Base-by-base conservation (phyloP, 2,329 filamentous ascomycete species). In the Stachybotrys elegans region DNA sequence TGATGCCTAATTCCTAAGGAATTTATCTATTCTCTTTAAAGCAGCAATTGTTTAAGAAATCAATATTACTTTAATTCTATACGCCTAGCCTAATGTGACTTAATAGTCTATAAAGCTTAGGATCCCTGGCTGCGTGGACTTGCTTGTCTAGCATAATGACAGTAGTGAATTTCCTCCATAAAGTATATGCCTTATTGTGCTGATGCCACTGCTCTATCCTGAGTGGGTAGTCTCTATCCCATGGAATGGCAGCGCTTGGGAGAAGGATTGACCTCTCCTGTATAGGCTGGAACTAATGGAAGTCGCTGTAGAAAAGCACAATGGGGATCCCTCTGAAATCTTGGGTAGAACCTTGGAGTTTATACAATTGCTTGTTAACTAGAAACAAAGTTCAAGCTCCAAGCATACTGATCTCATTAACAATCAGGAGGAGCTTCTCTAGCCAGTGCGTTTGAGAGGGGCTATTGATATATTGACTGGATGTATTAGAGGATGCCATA, bases 81-180 rank as follows among this genome's bases (percentile, higher is more conserved):
- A 29, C 25, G 25, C 25, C 25, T 29, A 29, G 25, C 25, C 25
- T 29, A 14, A 29, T 29, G 25, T 14, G 25, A 29, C 25, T 29
- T 14, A 29, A 29, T 29, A 29, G 25, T 29, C 25, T 8, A 14
- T 29, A 14, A 29, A 29, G 25, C 9, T 29, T 14, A 29, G 25
- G 25, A 29, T 29, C 25, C 25, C 25, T 14, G 25, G 22, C 11
- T 1, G 27, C 27, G 19, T 25, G 25, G 27, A 42, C 20, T 16
- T 42, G 40, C 3, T 42, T 31, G 45, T 47, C 17, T 11, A 47
- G 32, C 22, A 47, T 43, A 14, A 47, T 22, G 13, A 47, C 41
- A 6, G 45, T 43, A 14, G 45, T 47, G 38, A 47, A 47, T 20
- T 39, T 22, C 22, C 17, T 36, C 45, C 45, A 47, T 22, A 47